Base-by-base conservation (phyloP, 805 yeast genomes). In the Clavispora carvajalis region DNA sequence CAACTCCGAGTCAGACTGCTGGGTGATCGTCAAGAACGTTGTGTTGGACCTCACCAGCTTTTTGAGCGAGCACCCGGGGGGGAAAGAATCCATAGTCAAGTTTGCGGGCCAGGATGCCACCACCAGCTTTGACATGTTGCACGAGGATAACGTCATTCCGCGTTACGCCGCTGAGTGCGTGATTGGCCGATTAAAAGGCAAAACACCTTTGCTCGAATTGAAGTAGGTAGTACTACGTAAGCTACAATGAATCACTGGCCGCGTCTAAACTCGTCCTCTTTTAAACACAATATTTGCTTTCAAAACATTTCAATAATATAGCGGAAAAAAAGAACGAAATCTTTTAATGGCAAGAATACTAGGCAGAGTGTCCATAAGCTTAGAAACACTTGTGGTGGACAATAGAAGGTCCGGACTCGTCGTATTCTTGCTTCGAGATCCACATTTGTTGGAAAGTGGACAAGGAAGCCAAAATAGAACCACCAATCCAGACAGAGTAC, bases 381-480 rank as follows among this genome's bases (percentile, higher is more conserved):
- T 82, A 84, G 82, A 85, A 85, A 79, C 95, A 85, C 77, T 86
- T 86, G 77, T 85, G 90, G 82, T 85, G 93, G 63, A 93, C 99
- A 69, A 93, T 93, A 53, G 97, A 89, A 65, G 99, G 99, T 68
- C 99, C 99, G 77, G 96, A 87, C 80, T 93, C 99, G 83, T 93
- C 99, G 85, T 93, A 93, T 81, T 93, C 99, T 80, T 93, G 98
- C 83, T 93, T 93, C 68, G 98, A 90, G 86, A 93, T 89, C 99
- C 99, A 93, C 98, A 93, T 91, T 78, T 93, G 98, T 82, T 93
- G 98, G 97, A 93, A 93, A 71, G 99, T 93, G 51, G 96, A 87
- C 71, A 93, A 83, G 47, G 97, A 89, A 56, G 99, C 96, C 74
- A 93, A 83, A 66, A 93, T 93, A 60, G 98, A 93, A 78, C 99